These are phyloP conservation scores for Parathielavia appendiculata DNA, from an alignment of 495 filamentous ascomycete genomes.

Conservation along the genomic window DNA sequence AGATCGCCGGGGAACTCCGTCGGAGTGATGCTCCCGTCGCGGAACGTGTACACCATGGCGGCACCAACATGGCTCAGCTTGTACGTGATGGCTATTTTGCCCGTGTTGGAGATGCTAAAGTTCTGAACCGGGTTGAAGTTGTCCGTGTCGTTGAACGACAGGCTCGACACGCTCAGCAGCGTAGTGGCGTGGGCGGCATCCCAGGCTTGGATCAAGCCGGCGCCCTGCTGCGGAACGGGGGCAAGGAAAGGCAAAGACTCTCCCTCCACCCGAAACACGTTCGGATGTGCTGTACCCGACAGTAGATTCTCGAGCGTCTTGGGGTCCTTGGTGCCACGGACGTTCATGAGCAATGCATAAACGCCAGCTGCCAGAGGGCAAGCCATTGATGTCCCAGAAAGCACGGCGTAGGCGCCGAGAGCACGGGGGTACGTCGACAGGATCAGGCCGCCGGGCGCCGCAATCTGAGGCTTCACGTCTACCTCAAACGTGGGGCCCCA, in stretches of 20 bases:
- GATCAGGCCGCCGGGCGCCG: conserved; percentile 52
- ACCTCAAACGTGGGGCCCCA: conserved; percentile 56
- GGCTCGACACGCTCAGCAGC: conserved; percentile 47
- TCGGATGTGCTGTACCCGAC: conserved; percentile 43
- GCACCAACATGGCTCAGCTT: conserved; percentile 40
- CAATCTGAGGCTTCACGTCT: conserved; percentile 50
- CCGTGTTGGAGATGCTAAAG: conserved; percentile 52
- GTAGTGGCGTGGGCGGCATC: conserved; percentile 52
- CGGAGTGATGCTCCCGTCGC: conserved; percentile 27
- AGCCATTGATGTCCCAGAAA: conserved; percentile 58
- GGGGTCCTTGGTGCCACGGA: conserved; percentile 46
- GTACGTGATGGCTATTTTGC: conserved; percentile 43
- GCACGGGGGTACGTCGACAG: conserved; percentile 51
- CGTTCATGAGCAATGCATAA: conserved; percentile 49
- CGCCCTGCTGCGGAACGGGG: conserved; percentile 54
- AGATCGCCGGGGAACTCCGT: conserved; percentile 40
- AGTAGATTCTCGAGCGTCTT: conserved; percentile 43
- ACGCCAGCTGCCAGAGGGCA: conserved; percentile 52
- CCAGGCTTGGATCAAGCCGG: conserved; percentile 52
- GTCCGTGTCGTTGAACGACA: conserved; percentile 56
- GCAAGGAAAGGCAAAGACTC: conserved; percentile 38
- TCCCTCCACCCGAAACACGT: conserved; percentile 45
- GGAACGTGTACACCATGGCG: conserved; percentile 44
- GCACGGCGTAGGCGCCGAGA: conserved; percentile 48
- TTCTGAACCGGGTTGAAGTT: conserved; percentile 42